Evolutionary conservation across 2,329 filamentous ascomycete genomes (phyloP).

Genomic region (Colletotrichum sp.): DNA sequence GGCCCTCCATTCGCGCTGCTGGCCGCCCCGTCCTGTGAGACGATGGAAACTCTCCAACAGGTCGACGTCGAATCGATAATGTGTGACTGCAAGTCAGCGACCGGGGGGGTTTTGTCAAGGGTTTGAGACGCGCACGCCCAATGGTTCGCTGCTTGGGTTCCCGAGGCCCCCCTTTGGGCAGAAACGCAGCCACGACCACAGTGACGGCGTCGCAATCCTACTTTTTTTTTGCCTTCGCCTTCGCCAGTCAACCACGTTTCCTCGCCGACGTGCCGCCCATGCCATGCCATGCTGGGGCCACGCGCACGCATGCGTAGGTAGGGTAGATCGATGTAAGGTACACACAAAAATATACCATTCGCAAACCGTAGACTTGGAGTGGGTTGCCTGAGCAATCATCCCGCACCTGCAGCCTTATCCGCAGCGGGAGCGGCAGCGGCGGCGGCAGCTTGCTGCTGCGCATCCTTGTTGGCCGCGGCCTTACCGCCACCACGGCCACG

Average conservation of each 20-base stretch:
- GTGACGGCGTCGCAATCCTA: neutral
- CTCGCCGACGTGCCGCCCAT: neutral
- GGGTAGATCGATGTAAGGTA: neutral
- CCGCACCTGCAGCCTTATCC: conserved; percentile 14
- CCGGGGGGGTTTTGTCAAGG: neutral
- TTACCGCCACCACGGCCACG: conserved; percentile 27
- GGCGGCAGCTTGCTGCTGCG: neutral
- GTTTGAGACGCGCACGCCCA: neutral
- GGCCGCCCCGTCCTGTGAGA: neutral
- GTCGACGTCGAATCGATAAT: neutral
- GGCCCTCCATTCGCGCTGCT: neutral
- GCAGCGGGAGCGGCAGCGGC: neutral
- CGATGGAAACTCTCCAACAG: neutral
- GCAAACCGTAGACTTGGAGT: neutral
- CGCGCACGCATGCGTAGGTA: neutral
- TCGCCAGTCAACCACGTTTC: neutral
- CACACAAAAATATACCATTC: neutral
- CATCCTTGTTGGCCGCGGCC: conserved; percentile 14
- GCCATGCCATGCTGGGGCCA: neutral
- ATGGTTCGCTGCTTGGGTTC: neutral
- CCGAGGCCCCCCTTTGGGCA: neutral
- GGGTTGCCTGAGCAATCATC: conserved; percentile 3
- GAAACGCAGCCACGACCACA: neutral
- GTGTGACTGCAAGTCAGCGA: neutral
- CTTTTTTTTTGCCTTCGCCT: neutral